These are phyloP conservation scores for Pseudozyma pruni DNA, from an alignment of 1,284 basidiomycete species.

Conservation along the genomic window DNA sequence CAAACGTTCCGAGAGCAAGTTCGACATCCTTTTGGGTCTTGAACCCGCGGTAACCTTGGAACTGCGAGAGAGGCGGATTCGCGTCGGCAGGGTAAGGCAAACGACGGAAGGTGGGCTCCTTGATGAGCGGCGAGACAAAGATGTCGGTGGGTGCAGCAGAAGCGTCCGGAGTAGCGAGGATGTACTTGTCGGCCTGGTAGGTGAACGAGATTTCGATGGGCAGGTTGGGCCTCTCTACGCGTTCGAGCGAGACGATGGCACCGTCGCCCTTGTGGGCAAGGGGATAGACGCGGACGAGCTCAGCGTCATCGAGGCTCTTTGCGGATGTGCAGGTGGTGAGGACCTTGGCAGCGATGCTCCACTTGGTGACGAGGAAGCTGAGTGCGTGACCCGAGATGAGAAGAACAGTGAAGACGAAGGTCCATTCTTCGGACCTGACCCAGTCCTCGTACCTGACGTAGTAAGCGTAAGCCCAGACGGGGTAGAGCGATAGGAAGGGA, in stretches of 20 bases:
- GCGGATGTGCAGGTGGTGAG: conserved; percentile 75
- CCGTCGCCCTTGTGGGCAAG: conserved; percentile 87
- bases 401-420: conserved; percentile 88
- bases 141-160: conserved; percentile 58
- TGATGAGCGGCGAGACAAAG: conserved; percentile 58
- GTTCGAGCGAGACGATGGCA: conserved; percentile 84
- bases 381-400: conserved; percentile 89
- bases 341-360: conserved; percentile 84
- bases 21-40: conserved; percentile 59
- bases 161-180: conserved; percentile 72
- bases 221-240: conserved; percentile 66
- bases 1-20: conserved; percentile 58
- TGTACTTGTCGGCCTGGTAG: conserved; percentile 96
- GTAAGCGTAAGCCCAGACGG: conserved; percentile 87
- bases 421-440: conserved; percentile 70
- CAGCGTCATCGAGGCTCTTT: conserved; percentile 75
- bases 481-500: conserved; percentile 86
- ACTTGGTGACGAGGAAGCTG: conserved; percentile 89
- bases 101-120: conserved; percentile 78
- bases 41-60: conserved; percentile 74
- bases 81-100: conserved; percentile 89
- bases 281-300: conserved; percentile 85
- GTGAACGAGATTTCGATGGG: conserved; percentile 81
- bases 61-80: conserved; percentile 78
- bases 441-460: conserved; percentile 88